Conservation (phyloP, 73 alveolate genomes). For the Paramecium primaurelia region DNA sequence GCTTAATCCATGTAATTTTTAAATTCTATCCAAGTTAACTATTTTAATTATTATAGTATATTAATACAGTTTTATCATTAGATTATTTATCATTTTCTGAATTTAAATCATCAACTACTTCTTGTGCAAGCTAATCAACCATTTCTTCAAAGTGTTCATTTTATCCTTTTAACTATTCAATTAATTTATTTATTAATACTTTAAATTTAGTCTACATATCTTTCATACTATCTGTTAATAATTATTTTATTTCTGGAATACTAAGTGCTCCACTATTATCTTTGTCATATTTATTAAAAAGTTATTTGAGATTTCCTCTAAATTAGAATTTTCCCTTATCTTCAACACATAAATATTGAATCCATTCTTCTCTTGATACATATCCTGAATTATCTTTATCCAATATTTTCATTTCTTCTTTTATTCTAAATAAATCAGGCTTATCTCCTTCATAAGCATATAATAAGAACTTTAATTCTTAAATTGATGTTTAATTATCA, state of each 20-base stretch:
- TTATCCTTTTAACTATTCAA: conserved; percentile 15
- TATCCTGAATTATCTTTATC: conserved; percentile 58
- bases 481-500: conserved; percentile 38
- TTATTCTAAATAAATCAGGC: conserved; percentile 47
- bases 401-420: conserved; percentile 46
- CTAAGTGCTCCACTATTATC: conserved; percentile 57
- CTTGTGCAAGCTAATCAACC: conserved; percentile 24
- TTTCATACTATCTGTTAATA: conserved; percentile 20
- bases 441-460: conserved; percentile 66
- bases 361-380: conserved; percentile 63
- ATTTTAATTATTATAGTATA: background rate
- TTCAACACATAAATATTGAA: conserved; percentile 48
- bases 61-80: conserved; percentile 32
- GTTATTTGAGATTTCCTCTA: conserved; percentile 35
- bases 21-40: conserved; percentile 46
- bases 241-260: background rate
- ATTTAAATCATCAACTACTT: conserved; percentile 25
- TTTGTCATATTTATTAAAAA: conserved; percentile 43
- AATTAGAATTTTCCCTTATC: conserved; percentile 8
- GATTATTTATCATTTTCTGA: conserved; percentile 1
- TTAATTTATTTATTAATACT: background rate
- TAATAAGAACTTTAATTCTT: conserved; percentile 39
- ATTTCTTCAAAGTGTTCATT: conserved; percentile 34
- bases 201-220: conserved; percentile 22
- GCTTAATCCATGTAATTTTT: conserved; percentile 50